Evolutionary conservation across 192 early-diverging fungal species (phyloP), one percentile per base, ranked within the genome.

Genomic region (Entophlyctis luteolus): DNA sequence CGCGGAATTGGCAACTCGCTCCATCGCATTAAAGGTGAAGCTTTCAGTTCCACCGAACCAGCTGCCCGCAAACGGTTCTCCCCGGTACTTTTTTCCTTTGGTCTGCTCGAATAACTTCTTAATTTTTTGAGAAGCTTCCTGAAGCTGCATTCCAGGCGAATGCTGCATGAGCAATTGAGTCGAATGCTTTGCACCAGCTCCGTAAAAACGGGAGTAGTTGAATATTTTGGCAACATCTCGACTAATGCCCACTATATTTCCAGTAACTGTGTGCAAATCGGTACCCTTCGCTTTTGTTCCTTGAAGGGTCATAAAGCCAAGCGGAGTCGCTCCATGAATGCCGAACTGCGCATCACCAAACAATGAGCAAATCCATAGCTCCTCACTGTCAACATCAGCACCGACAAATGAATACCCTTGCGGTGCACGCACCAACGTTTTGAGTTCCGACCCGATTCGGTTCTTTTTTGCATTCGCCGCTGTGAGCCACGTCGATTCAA

Each of bases 271-370:
- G 70, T 98, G 96, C 53, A 97, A 63, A 75, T 98, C 96, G 0
- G 96, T 96, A 14, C 86, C 89, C 5, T 82, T 84, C 0, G 85
- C 58, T 78, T 98, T 98, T 1, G 85, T 91, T 0, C 96, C 96
- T 72, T 98, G 94, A 37, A 98, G 75, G 1, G 93, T 98, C 96
- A 98, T 97, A 87, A 93, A 98, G 2, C 96, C 94, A 32, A 98
- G 77, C 0, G 96, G 92, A 0, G 93, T 93, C 0, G 88, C 88
- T 4, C 96, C 96, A 59, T 96, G 94, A 68, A 90, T 88, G 10
- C 88, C 81, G 70, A 98, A 92, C 79, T 95, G 92, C 22, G 93
- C 86, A 74, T 97, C 96, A 28, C 94, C 93, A 59, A 98, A 86
- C 16, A 97, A 62, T 71, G 90, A 90, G 10, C 92, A 88, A 57